Conservation (phyloP, 345 rosid genomes). For the Lepidium sativum region DNA sequence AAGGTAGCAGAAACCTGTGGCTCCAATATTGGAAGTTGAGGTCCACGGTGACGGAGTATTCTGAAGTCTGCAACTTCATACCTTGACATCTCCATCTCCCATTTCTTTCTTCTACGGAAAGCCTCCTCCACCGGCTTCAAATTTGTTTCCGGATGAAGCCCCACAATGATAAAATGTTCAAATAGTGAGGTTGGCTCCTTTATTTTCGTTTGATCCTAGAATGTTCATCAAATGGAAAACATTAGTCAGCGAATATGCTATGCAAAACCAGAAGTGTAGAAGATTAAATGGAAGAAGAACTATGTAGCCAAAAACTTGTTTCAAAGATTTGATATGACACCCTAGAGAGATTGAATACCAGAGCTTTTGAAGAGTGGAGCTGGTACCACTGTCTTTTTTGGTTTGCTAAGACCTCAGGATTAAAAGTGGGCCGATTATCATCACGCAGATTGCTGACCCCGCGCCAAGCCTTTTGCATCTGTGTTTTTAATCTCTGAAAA, state of each 20-base stretch:
- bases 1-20: slow-evolving; percentile 64
- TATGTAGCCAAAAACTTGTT: background rate
- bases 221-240: slow-evolving; percentile 17
- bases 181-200: slow-evolving; percentile 73
- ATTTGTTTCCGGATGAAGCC: slow-evolving; percentile 79
- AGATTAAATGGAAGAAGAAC: background rate
- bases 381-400: slow-evolving; percentile 98
- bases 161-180: slow-evolving; percentile 82
- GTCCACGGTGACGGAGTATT: slow-evolving; percentile 46
- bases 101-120: slow-evolving; percentile 67
- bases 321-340: slow-evolving; percentile 3
- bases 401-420: slow-evolving; percentile 91
- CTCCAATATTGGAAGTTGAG: slow-evolving; percentile 66
- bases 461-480: slow-evolving; percentile 86
- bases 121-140: slow-evolving; percentile 76
- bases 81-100: slow-evolving; percentile 62
- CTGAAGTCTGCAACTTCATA: slow-evolving; percentile 47
- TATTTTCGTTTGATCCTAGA: slow-evolving; percentile 58
- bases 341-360: slow-evolving; percentile 40
- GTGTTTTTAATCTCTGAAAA: slow-evolving; percentile 60
- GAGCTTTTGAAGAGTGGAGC: slow-evolving; percentile 72
- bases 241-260: background rate
- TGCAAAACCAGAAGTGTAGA: background rate
- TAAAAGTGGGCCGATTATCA: slow-evolving; percentile 47
- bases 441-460: slow-evolving; percentile 55